A percentile compares a stretch with the other conserved stretches of the same genome.
Conservation (phyloP, 805 yeast species). For the Barnettozyma wickerhamii region DNA sequence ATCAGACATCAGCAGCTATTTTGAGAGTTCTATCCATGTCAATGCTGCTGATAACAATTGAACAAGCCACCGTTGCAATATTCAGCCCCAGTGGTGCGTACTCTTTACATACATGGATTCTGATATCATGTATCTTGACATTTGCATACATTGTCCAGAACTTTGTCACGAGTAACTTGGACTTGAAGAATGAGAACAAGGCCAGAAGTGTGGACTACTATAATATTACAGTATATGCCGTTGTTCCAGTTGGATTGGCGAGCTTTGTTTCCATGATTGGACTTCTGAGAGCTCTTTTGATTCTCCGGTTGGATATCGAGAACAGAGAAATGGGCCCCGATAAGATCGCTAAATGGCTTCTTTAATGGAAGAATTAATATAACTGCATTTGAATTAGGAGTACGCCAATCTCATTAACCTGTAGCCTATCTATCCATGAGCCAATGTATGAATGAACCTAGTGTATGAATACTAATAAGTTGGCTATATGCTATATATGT, state of each 20-base stretch:
- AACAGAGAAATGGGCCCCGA: slow-evolving; percentile 14
- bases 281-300: slow-evolving; percentile 66
- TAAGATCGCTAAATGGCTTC: slow-evolving; percentile 6
- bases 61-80: slow-evolving; percentile 61
- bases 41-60: slow-evolving; percentile 62
- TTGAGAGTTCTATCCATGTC: slow-evolving; percentile 83
- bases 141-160: slow-evolving; percentile 78
- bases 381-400: too few species aligned
- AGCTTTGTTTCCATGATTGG: slow-evolving; percentile 91
- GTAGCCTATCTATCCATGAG: too few species aligned
- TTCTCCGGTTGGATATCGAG: slow-evolving; percentile 60
- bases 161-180: slow-evolving; percentile 76
- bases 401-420: too few species aligned
- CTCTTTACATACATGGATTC: slow-evolving; percentile 85
- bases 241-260: slow-evolving; percentile 95
- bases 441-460: too few species aligned
- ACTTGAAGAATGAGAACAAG: slow-evolving; percentile 31
- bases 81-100: slow-evolving; percentile 70
- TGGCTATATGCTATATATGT: too few species aligned
- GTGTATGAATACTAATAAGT: too few species aligned
- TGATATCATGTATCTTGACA: slow-evolving; percentile 82
- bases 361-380: too few species aligned
- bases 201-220: slow-evolving; percentile 76
- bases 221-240: slow-evolving; percentile 91
- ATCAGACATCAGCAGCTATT: slow-evolving; percentile 84